phyloP scores from a whole-genome alignment of 2,329 filamentous ascomycete genomes.

The Tothia fuscella region DNA sequence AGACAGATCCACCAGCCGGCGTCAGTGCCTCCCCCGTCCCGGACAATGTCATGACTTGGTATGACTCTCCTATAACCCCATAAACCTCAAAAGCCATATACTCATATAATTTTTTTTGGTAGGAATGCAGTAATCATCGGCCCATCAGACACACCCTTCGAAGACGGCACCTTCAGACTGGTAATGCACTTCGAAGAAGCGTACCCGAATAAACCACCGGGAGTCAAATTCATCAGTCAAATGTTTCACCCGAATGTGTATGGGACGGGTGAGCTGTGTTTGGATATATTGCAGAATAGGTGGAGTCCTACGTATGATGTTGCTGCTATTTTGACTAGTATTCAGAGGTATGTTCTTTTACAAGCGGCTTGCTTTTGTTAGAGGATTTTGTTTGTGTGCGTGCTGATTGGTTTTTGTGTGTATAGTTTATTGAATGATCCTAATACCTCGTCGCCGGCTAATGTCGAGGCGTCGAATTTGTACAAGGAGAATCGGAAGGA shows the following conservation, averaged over 20 bases:
- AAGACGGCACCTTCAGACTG: slow-evolving; percentile 93
- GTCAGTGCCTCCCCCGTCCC: slow-evolving; percentile 93
- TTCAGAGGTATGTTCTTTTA: slow-evolving; percentile 61
- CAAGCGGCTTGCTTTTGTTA: not conserved
- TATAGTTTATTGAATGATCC: slow-evolving; percentile 85
- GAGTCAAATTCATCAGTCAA: slow-evolving; percentile 95
- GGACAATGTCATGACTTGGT: slow-evolving; percentile 97
- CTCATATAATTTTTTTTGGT: slow-evolving; percentile 17
- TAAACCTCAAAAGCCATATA: not conserved
- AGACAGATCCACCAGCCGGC: slow-evolving; percentile 92
- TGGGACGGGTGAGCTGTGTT: slow-evolving; percentile 85
- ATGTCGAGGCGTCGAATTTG: slow-evolving; percentile 93
- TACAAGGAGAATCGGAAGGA: slow-evolving; percentile 98
- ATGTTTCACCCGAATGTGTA: slow-evolving; percentile 99
- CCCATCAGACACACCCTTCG: slow-evolving; percentile 91
- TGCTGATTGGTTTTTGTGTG: not conserved
- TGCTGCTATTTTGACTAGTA: slow-evolving; percentile 89
- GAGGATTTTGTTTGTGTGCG: too few species aligned
- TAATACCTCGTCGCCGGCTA: slow-evolving; percentile 95
- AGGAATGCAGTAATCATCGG: slow-evolving; percentile 99
- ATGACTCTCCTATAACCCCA: slow-evolving; percentile 22
- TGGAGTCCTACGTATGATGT: slow-evolving; percentile 99
- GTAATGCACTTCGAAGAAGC: slow-evolving; percentile 99
- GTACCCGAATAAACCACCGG: slow-evolving; percentile 95
- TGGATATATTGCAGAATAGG: slow-evolving; percentile 93